phyloP scores from a whole-genome alignment of 257 asterid genomes.

The Fraxinus cuspidata region DNA sequence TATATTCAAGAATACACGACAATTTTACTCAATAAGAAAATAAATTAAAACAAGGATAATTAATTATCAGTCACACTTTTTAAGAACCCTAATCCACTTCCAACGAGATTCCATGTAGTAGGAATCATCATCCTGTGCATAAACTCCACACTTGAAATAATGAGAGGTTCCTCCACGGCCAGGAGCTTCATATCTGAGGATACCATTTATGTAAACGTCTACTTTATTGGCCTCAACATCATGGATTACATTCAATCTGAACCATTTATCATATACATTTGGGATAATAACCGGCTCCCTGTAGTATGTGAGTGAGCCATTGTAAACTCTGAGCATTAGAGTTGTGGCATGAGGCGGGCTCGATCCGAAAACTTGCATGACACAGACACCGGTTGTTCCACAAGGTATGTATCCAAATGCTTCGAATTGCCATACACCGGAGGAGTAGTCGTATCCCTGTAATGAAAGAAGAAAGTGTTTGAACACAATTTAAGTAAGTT shows the following conservation, averaged over 20 bases:
- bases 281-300: slow-evolving; percentile 15
- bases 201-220: slow-evolving; percentile 29
- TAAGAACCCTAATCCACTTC: slow-evolving; percentile 36
- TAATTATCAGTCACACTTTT: slow-evolving; percentile 20
- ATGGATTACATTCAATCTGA: slow-evolving; percentile 37
- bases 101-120: slow-evolving; percentile 41
- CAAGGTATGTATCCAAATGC: slow-evolving; percentile 24
- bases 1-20: not conserved
- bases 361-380: slow-evolving; percentile 47
- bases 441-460: slow-evolving; percentile 40
- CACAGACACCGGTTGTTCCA: slow-evolving; percentile 38
- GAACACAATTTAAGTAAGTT: too few relatives aligned
- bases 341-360: slow-evolving; percentile 35
- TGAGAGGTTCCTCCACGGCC: slow-evolving; percentile 35
- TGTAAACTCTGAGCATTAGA: slow-evolving; percentile 36
- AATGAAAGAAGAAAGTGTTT: not conserved
- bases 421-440: slow-evolving; percentile 45
- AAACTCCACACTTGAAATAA: slow-evolving; percentile 42
- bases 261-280: slow-evolving; percentile 34
- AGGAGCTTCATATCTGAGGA: slow-evolving; percentile 6
- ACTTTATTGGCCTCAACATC: slow-evolving; percentile 30
- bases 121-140: slow-evolving; percentile 37
- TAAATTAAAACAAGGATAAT: not conserved
- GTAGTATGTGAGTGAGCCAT: slow-evolving; percentile 35
- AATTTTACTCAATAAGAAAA: not conserved